These are phyloP conservation scores for Fusarium zealandicum DNA, from an alignment of 2,329 filamentous ascomycete species.

Conservation along the genomic window DNA sequence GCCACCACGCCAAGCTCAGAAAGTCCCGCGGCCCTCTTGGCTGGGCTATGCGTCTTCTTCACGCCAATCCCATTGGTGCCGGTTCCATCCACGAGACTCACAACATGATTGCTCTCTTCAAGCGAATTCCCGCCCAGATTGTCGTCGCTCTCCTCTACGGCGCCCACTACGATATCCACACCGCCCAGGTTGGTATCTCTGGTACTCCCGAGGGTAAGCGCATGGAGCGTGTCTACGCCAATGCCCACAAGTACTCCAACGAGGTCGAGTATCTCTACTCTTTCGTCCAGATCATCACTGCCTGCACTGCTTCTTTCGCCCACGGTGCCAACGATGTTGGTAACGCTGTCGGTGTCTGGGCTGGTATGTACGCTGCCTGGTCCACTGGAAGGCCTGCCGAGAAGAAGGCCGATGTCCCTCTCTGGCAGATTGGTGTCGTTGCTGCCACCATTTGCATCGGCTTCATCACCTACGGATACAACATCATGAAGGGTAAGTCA, in stretches of 20 bases:
- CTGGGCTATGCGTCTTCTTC: constrained; percentile 82
- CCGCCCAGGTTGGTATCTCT: constrained; percentile 72
- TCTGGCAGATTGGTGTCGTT: constrained; percentile 80
- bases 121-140: constrained; percentile 73
- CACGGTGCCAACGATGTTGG: constrained; percentile 82
- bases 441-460: constrained; percentile 69
- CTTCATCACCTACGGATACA: constrained; percentile 79
- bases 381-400: constrained; percentile 65
- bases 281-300: constrained; percentile 71
- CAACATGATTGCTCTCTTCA: constrained; percentile 70
- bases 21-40: constrained; percentile 72
- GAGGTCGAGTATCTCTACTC: constrained; percentile 75
- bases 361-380: constrained; percentile 74
- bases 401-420: constrained; percentile 70
- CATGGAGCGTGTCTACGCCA: constrained; percentile 65
- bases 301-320: constrained; percentile 75
- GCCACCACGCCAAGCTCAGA: constrained; percentile 69
- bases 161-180: constrained; percentile 82
- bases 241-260: constrained; percentile 72
- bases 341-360: constrained; percentile 74
- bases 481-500: constrained; percentile 79
- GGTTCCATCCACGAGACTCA: constrained; percentile 77
- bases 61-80: constrained; percentile 74
- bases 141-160: constrained; percentile 73
- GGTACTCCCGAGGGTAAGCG: constrained; percentile 77